Conservation (phyloP, 148 eudicot genomes). For the Beta vulgaris region DNA sequence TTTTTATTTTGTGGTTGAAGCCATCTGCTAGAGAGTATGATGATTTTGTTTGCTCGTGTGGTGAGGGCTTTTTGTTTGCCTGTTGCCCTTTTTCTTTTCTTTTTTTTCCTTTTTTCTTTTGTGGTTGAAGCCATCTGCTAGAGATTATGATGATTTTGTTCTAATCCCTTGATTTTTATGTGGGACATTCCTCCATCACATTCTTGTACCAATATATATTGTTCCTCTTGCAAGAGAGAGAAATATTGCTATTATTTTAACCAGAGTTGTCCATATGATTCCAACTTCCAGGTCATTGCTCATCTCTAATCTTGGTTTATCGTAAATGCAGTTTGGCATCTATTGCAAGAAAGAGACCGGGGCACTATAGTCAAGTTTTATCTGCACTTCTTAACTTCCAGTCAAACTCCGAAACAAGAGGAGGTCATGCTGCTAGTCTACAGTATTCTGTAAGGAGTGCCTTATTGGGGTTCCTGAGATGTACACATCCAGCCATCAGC, state of each 20-base stretch:
- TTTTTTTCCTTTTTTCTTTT: neutral
- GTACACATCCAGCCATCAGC: constrained; percentile 57
- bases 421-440: constrained; percentile 69
- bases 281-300: constrained; percentile 2
- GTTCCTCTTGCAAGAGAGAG: neutral
- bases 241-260: neutral
- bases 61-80: neutral
- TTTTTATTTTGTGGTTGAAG: neutral
- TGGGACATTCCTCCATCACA: neutral
- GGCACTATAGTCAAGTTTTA: constrained; percentile 47
- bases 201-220: neutral
- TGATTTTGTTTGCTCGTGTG: neutral
- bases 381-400: constrained; percentile 73
- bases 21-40: neutral
- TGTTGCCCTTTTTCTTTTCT: too few relatives aligned
- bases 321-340: constrained; percentile 66
- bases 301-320: constrained; percentile 22
- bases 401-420: constrained; percentile 54
- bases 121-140: neutral
- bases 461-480: constrained; percentile 79
- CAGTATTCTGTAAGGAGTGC: constrained; percentile 89
- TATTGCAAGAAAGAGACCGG: constrained; percentile 77
- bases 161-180: neutral
- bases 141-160: neutral
- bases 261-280: neutral